Base-by-base conservation (phyloP, 1,284 basidiomycete species). In the Pterulicium gracile region DNA sequence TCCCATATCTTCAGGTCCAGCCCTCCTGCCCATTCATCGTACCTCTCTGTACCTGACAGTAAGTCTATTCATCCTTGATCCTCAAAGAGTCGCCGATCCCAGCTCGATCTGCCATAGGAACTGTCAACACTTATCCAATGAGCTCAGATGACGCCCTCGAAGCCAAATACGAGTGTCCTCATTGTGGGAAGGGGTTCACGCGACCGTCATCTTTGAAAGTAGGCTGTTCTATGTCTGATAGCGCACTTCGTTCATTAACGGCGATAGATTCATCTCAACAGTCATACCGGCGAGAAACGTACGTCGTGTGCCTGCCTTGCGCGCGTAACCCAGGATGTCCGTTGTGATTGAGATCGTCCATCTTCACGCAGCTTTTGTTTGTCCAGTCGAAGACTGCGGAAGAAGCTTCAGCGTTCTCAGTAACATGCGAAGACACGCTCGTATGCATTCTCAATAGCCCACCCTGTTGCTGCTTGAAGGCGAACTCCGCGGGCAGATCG, bases 381-480 rank as follows among this genome's bases (percentile, higher is more conserved):
- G 87, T 60, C 78, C 85, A 13, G 74, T 79, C 47, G 77, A 81
- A 50, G 76, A 75, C 49, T 89, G 87, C 61, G 81, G 82, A 4
- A 77, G 86, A 45, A 79, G 79, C 57, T 89, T 89, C 63, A 88
- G 84, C 59, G 87, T 89, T 46, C 75, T 88, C 57, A 88, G 84
- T 60, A 89, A 89, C 67, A 89, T 89, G 87, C 81, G 86, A 50
- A 72, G 86, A 48, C 86, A 89, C 59, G 78, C 83, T 48, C 77
- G 85, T 48, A 80, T 82, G 18, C 85, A 88, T 56, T 68, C 62
- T n/a, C n/a, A n/a, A n/a, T n/a, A n/a, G n/a, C n/a, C n/a, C n/a
- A n/a, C n/a, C n/a, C n/a, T n/a, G n/a, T n/a, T n/a, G n/a, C n/a
- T n/a, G n/a, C n/a, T n/a, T n/a, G n/a, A n/a, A n/a, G n/a, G n/a